A percentile compares a stretch with the other conserved stretches of the same genome.
phyloP scores from a whole-genome alignment of 1,284 basidiomycete species.

The Trametes pubescens region DNA sequence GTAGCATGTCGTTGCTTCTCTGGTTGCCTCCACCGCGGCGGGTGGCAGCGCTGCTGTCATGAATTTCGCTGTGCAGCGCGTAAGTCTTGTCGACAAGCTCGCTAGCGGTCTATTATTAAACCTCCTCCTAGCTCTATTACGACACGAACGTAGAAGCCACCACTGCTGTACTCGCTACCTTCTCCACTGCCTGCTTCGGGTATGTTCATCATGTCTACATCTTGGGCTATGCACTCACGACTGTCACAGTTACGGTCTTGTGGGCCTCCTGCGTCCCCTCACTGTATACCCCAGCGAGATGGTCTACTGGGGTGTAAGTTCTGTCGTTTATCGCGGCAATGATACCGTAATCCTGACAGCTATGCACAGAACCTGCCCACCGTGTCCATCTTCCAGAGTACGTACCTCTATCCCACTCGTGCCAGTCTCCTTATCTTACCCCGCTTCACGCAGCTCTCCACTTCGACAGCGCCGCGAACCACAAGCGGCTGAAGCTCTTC shows the following conservation, averaged over 20 bases:
- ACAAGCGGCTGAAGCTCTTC: conserved; percentile 65
- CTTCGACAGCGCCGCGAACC: conserved; percentile 55
- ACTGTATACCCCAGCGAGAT: conserved; percentile 76
- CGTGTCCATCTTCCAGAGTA: conserved; percentile 69
- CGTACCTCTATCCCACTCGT: background rate
- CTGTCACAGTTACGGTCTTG: conserved; percentile 48
- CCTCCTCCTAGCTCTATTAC: conserved; percentile 60
- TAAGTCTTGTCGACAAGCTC: conserved; percentile 39
- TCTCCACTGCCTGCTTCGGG: conserved; percentile 73
- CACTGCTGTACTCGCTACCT: conserved; percentile 68
- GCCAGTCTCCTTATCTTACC: background rate
- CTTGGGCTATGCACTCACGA: background rate
- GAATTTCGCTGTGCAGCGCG: conserved; percentile 70
- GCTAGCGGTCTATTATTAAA: conserved; percentile 39
- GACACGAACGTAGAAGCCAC: conserved; percentile 60
- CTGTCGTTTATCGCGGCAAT: conserved; percentile 15
- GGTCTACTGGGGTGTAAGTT: conserved; percentile 68
- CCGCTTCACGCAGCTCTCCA: conserved; percentile 53
- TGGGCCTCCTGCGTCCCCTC: conserved; percentile 63
- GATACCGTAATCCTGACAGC: conserved; percentile 2
- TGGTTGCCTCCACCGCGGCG: conserved; percentile 68
- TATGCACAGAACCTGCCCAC: conserved; percentile 58
- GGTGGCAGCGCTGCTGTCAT: conserved; percentile 58
- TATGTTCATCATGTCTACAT: conserved; percentile 49
- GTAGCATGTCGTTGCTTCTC: conserved; percentile 65